Evolutionary conservation across 345 rosid genomes (phyloP), one percentile per base, ranked within the genome.

Genomic region (Aquilaria sinensis): DNA sequence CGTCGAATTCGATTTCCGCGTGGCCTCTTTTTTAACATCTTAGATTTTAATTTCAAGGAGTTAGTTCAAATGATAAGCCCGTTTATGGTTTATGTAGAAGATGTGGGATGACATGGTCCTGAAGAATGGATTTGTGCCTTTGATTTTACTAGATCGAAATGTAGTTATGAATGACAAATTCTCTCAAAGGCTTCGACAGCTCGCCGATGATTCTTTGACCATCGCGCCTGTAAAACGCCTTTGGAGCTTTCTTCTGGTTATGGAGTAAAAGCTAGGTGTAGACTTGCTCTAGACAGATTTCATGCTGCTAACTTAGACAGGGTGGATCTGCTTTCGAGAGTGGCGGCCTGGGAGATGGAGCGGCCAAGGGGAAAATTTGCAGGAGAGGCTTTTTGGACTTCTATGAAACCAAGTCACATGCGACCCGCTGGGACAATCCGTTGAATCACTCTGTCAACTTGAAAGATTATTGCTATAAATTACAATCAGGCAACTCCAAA

Each of bases 31-130:
- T 23, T 23, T 23, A 23, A 23, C 23, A 23, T 23, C 23, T 68
- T 59, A 62, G 67, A 57, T 62, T 47, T 54, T 51, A n/a, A 46
- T 30, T 23, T 23, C 23, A 23, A 23, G 23, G 54, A 64, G 47
- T 56, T 60, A 54, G 16, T 14, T 64, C 53, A 1, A 16, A 46
- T 31, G 53, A 34, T 55, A 31, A 34, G 34, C 48, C 34, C 47
- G 51, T 31, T 53, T 70, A 51, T 65, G 61, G 53, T 47, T 46
- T 66, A n/a, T 34, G 47, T 41, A 51, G 52, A 43, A 23, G 37
- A 47, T 2, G 1, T 6, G 31, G 49, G 50, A 68, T 60, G 15
- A 54, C 46, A 14, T 15, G 43, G 51, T 31, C 37, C 56, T 31
- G 59, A 29, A 14, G 54, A 37, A 43, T 54, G 9, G 74, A 58